These are phyloP conservation scores for Kwoniella bestiolae DNA, from an alignment of 768 basidiomycete genomes.

Conservation along the genomic window DNA sequence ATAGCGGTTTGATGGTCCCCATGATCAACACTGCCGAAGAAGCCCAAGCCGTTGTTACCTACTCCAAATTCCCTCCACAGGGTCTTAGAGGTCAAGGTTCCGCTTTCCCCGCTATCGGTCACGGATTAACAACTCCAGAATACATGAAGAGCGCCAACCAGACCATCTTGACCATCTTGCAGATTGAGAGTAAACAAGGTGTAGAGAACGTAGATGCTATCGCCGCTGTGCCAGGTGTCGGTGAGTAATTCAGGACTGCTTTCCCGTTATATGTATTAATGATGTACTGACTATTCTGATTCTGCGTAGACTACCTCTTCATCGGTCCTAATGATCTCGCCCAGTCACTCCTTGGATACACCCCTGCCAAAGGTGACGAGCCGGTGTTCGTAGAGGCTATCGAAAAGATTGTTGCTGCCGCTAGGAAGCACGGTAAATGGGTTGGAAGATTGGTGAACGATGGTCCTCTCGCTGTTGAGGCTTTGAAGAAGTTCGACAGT, in stretches of 20 bases:
- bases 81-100: constrained; percentile 53
- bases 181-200: constrained; percentile 70
- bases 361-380: constrained; percentile 42
- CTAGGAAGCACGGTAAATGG: constrained; percentile 42
- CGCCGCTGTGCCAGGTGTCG: constrained; percentile 67
- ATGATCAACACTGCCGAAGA: constrained; percentile 50
- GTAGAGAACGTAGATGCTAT: constrained; percentile 68
- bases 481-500: constrained; percentile 34
- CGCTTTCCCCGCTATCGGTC: constrained; percentile 41
- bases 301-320: constrained; percentile 40
- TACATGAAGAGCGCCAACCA: constrained; percentile 63
- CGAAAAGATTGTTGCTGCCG: constrained; percentile 42
- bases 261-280: too few relatives aligned
- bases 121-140: constrained; percentile 47
- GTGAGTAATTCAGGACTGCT: too few relatives aligned
- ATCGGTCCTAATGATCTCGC: constrained; percentile 55
- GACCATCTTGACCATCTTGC: constrained; percentile 65
- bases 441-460: constrained; percentile 39
- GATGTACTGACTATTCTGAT: too few relatives aligned
- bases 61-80: constrained; percentile 52
- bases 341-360: constrained; percentile 45
- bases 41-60: constrained; percentile 39
- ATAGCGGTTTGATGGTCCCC: constrained; percentile 52
- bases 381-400: constrained; percentile 43
- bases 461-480: constrained; percentile 33